Evolutionary conservation across 2,329 filamentous ascomycete genomes (phyloP), one percentile per base, ranked within the genome.

Genomic region (Monilinia fructicola): DNA sequence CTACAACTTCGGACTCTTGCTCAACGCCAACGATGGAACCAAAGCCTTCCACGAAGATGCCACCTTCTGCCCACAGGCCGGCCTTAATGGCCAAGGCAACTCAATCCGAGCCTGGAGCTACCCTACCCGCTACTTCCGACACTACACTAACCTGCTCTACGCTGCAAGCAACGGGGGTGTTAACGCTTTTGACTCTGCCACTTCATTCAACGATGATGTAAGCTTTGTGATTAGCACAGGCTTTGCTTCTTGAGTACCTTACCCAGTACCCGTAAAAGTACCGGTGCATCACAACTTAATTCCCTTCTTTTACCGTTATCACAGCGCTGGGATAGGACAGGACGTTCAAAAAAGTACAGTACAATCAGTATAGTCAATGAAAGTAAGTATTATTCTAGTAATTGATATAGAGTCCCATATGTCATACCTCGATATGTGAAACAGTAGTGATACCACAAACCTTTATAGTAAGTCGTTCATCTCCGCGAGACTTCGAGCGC

Each of bases 31-130:
- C 69, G 86, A 88, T 68, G 81, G 81, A 64, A 79, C 78, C 65
- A 86, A 87, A 78, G 76, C 78, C 62, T 87, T 88, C 76, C 48
- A 77, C 4, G 85, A 89, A 70, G 86, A 89, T 58, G 85, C 86
- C 10, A 89, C 87, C 0, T 89, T 89, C 76, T 89, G 87, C 73
- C 79, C 84, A 0, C 79, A 83, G 74, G 67, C 79, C 0, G 82
- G 81, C 0, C 76, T 89, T 28, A 83, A 75, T 69, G 83, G 84
- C 5, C 73, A 79, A 54, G 85, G 83, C 9, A 82, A 68, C 69
- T 81, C 85, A 0, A 78, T 89, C 42, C 79, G 83, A 5, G 79
- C 85, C 1, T 89, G 86, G 86, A 81, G 78, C 54, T 87, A 86
- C 71, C 86, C 87, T 0, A 87, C 85, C 0, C 80, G 85, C 54